phyloP scores from a whole-genome alignment of 2,329 filamentous ascomycete species.

The Metarhizium guizhouense region DNA sequence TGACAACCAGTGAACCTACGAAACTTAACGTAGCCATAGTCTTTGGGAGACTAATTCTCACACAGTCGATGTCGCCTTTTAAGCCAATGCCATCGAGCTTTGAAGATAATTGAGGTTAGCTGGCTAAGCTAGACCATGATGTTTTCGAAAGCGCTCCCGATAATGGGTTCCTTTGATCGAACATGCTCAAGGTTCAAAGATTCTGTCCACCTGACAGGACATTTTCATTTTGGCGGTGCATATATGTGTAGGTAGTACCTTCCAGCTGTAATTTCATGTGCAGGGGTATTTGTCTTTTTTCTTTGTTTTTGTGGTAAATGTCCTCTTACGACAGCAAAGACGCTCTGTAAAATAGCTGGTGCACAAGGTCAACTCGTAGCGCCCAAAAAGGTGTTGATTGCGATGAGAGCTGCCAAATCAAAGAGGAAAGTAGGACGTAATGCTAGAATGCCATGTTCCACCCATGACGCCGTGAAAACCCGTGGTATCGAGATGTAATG shows the following conservation, averaged over 20 bases:
- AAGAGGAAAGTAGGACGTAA: conserved; percentile 4
- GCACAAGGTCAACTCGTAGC: background rate
- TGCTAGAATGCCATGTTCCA: conserved; percentile 14
- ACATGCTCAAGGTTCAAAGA: background rate
- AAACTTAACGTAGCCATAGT: background rate
- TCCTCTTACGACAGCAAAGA: conserved; percentile 3
- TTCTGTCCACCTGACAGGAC: background rate
- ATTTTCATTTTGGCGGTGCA: background rate
- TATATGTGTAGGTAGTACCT: background rate
- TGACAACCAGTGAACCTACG: background rate
- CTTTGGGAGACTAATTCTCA: background rate
- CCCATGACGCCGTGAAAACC: conserved; percentile 20
- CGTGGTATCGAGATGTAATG: conserved; percentile 37
- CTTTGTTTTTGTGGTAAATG: background rate
- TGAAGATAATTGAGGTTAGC: background rate
- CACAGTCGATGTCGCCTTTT: background rate
- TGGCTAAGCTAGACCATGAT: background rate
- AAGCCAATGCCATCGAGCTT: background rate
- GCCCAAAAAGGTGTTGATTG: background rate
- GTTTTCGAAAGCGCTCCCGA: background rate
- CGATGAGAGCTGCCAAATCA: conserved; percentile 4
- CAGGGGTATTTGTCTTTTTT: background rate
- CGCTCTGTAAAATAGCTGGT: background rate
- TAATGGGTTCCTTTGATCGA: background rate
- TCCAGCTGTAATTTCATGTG: background rate